Base-by-base conservation (phyloP, 192 early-diverging fungal species). In the Backusella australiensis region DNA sequence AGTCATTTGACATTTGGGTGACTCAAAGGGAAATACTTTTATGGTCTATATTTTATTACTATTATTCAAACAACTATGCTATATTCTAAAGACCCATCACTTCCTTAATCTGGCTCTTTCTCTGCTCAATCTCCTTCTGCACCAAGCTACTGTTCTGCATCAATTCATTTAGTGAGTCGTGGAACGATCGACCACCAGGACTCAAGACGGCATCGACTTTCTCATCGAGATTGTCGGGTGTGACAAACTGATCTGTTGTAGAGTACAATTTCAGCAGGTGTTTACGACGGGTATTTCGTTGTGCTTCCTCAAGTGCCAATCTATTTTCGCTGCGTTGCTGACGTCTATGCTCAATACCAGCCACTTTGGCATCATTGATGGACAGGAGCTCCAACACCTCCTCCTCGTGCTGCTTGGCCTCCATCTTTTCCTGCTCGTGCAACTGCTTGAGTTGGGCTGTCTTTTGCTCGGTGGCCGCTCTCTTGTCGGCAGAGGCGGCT, bases 241-340 rank as follows among this genome's bases (percentile, higher is more conserved):
- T 77, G 9, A 81, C 80, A 81, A 81, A 81, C 21, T 49, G 26
- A 3, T 77, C 68, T 41, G 73, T 70, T 11, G 80, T 44, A 34
- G 69, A n/a, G 41, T 81, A 81, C 67, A 81, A 34, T 59, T 77
- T 67, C 26, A 73, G 36, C 26, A 81, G 38, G 23, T 70, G 52
- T 46, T 49, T 56, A 23, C 63, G 66, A 15, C 80, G 76, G 23
- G 44, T 41, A 6, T 53, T 34, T 9, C 67, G 15, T 21, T 63
- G 26, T 19, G 53, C 26, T 34, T 74, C 36, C 15, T 75, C 73
- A 35, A 70, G 67, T 29, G 21, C 11, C 11, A 63, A 17, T 36
- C 78, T 65, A 32, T 79, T 79, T n/a, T 39, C 21, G 0, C 32
- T 7, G 21, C 78, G 78, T 19, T 35, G 14, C 23, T 36, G 21